phyloP scores from a whole-genome alignment of 495 filamentous ascomycete species.

The Tuber microsphaerosporum region DNA sequence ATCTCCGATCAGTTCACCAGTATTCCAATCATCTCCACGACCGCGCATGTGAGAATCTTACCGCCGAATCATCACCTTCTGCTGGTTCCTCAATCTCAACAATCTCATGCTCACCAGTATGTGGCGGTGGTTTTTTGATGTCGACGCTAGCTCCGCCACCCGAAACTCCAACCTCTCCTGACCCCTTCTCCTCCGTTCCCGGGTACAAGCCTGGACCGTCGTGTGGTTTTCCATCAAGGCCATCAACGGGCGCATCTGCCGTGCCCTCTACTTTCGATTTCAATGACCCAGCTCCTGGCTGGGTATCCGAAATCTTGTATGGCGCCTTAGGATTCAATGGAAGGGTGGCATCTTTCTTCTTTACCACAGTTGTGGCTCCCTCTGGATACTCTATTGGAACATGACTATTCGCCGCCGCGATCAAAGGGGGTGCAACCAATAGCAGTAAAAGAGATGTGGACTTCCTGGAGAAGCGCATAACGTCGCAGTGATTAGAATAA shows the following conservation, averaged over 20 bases:
- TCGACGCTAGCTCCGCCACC: slow-evolving; percentile 55
- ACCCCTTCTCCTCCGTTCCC: slow-evolving; percentile 39
- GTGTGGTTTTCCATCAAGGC: slow-evolving; percentile 91
- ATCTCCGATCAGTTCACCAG: slow-evolving; percentile 5
- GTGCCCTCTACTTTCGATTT: slow-evolving; percentile 49
- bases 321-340: not conserved
- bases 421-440: not conserved
- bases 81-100: slow-evolving; percentile 31
- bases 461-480: not conserved
- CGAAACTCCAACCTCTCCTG: slow-evolving; percentile 37
- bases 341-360: not conserved
- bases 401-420: not conserved
- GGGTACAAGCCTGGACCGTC: slow-evolving; percentile 59
- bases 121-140: slow-evolving; percentile 49
- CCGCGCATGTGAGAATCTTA: slow-evolving; percentile 9
- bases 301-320: not conserved
- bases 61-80: slow-evolving; percentile 32
- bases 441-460: slow-evolving; percentile 1
- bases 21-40: not conserved
- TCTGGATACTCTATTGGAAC: slow-evolving; percentile 4
- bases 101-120: slow-evolving; percentile 41
- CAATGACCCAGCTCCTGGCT: not conserved
- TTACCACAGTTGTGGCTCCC: not conserved
- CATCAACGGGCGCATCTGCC: slow-evolving; percentile 87
- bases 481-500: not conserved